Percentiles rank a stretch among this genome's conserved stretches.
These are phyloP conservation scores for Saccharomycopsis hybrid DNA, from an alignment of 1,139 yeast genomes.

Conservation along the genomic window DNA sequence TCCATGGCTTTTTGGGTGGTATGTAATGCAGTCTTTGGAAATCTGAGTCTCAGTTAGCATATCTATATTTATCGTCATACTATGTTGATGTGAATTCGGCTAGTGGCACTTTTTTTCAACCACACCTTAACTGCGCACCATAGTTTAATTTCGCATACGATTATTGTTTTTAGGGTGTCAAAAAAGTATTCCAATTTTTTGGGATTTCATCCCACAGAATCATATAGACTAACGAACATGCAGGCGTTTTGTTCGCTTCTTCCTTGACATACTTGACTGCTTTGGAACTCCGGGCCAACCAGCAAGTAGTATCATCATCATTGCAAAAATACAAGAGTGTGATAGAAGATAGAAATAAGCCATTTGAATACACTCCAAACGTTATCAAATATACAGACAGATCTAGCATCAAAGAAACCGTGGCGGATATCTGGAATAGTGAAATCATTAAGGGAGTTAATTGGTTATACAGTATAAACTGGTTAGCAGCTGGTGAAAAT, in stretches of 20 bases:
- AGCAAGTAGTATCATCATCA: conserved; percentile 40
- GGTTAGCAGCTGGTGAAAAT: conserved; percentile 40
- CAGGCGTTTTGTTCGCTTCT: conserved; percentile 61
- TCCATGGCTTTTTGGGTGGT: conserved; percentile 63
- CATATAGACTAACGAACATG: no score
- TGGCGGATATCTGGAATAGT: conserved; percentile 78
- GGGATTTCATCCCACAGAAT: no score
- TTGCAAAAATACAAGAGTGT: conserved; percentile 43
- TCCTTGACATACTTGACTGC: conserved; percentile 62
- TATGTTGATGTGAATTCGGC: no score
- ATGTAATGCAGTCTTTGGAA: no score
- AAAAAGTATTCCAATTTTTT: no score
- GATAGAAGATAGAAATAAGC: conserved; percentile 44
- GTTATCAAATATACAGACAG: conserved; percentile 38
- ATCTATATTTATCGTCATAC: no score
- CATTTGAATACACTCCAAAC: conserved; percentile 24
- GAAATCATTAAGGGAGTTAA: conserved; percentile 63
- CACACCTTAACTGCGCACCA: no score
- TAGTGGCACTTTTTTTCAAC: no score
- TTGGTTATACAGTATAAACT: conserved; percentile 53
- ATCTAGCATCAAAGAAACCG: conserved; percentile 49
- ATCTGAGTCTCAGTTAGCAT: no score
- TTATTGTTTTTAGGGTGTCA: no score
- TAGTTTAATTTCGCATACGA: no score
- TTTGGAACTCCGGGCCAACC: conserved; percentile 47